Evolutionary conservation across 768 basidiomycete genomes (phyloP).

Genomic region (Tubosaeta sp.): DNA sequence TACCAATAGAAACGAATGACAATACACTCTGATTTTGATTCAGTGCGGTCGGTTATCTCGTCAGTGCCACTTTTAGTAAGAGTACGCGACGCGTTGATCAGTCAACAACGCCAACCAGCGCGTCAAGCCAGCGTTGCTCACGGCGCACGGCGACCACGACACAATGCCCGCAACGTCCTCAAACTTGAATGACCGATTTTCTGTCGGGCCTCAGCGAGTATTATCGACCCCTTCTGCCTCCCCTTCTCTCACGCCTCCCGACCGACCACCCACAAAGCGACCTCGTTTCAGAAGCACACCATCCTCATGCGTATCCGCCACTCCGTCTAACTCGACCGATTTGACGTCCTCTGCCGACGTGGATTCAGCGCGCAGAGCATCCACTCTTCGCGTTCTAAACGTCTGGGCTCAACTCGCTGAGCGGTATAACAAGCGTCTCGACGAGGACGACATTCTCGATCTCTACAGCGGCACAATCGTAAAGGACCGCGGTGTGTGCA

Average conservation of each 20-base stretch:
- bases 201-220: constrained; percentile 10
- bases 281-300: constrained; percentile 45
- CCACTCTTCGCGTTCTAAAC: constrained; percentile 49
- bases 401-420: constrained; percentile 68
- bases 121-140: background rate
- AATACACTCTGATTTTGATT: background rate
- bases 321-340: constrained; percentile 25
- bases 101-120: constrained; percentile 2
- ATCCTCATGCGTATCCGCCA: constrained; percentile 39
- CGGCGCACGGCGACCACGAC: background rate
- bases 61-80: constrained; percentile 12
- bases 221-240: constrained; percentile 27
- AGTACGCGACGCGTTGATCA: constrained; percentile 10
- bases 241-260: constrained; percentile 28
- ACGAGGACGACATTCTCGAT: constrained; percentile 80
- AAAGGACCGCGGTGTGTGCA: constrained; percentile 67
- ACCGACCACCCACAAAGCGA: constrained; percentile 45
- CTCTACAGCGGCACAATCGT: constrained; percentile 56
- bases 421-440: constrained; percentile 59
- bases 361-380: constrained; percentile 51
- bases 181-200: background rate
- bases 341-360: constrained; percentile 37
- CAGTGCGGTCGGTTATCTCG: background rate
- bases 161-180: constrained; percentile 10
- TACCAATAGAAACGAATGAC: constrained; percentile 13